phyloP scores from a whole-genome alignment of 345 rosid genomes.

The Salix brachista region DNA sequence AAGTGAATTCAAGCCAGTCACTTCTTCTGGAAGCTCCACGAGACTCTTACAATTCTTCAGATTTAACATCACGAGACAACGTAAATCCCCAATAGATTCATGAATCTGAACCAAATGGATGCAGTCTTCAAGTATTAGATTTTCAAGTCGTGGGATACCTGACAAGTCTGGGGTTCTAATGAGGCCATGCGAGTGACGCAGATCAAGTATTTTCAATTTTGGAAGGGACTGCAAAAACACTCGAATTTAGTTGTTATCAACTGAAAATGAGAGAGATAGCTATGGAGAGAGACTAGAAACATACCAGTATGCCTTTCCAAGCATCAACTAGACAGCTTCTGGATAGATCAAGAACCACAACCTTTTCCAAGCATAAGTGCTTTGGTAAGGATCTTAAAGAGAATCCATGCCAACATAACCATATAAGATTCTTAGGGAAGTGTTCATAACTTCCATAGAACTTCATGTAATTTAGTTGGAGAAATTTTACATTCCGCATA shows the following conservation, averaged over 20 bases:
- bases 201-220: background rate
- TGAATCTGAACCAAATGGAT: too few species aligned
- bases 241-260: background rate
- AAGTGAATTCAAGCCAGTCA: background rate
- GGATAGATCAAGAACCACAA: constrained; percentile 1
- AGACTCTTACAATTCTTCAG: background rate
- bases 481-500: background rate
- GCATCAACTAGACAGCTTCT: background rate
- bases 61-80: background rate
- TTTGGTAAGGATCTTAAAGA: background rate
- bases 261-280: too few species aligned
- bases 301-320: constrained; percentile 5
- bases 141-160: too few species aligned
- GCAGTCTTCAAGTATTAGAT: too few species aligned
- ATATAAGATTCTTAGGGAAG: background rate
- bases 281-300: background rate
- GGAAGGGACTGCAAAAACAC: background rate
- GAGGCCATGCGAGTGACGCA: background rate
- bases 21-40: background rate
- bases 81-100: background rate
- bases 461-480: background rate
- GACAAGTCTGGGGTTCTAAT: too few species aligned
- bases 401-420: constrained; percentile 1
- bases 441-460: background rate
- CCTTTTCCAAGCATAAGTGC: background rate